These are phyloP conservation scores for Talaromyces proteolyticus DNA, from an alignment of 495 filamentous ascomycete species.

Conservation along the genomic window DNA sequence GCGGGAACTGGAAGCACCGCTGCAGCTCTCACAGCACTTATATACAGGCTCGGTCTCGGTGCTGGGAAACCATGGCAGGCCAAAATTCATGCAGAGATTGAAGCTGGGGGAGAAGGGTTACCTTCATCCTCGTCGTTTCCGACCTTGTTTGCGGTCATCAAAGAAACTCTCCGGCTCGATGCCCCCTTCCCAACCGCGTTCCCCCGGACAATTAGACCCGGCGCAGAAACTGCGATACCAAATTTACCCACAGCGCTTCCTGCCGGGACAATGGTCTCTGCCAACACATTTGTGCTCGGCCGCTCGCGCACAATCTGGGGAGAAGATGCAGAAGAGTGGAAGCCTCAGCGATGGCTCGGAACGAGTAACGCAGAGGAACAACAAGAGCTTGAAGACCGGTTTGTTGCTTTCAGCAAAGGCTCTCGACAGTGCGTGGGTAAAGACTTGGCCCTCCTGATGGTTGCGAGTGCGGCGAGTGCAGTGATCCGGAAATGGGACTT, in stretches of 20 bases:
- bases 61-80: slow-evolving; percentile 14
- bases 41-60: slow-evolving; percentile 9
- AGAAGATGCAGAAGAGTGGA: slow-evolving; percentile 44
- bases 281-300: slow-evolving; percentile 52
- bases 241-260: slow-evolving; percentile 46
- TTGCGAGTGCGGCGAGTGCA: slow-evolving; percentile 8
- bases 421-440: slow-evolving; percentile 11
- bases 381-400: slow-evolving; percentile 21
- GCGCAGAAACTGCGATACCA: slow-evolving; percentile 11
- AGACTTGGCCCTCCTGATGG: slow-evolving; percentile 13
- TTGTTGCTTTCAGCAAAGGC: slow-evolving; percentile 16
- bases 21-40: slow-evolving; percentile 10
- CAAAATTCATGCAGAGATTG: slow-evolving; percentile 5
- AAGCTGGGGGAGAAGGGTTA: not conserved
- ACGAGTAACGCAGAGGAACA: slow-evolving; percentile 47
- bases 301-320: slow-evolving; percentile 48
- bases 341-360: slow-evolving; percentile 51
- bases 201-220: slow-evolving; percentile 36
- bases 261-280: slow-evolving; percentile 50
- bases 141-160: slow-evolving; percentile 64
- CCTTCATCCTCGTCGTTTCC: slow-evolving; percentile 27
- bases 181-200: slow-evolving; percentile 62
- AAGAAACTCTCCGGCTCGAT: slow-evolving; percentile 67
- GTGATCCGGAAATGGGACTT: slow-evolving; percentile 10
- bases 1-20: slow-evolving; percentile 13